Percentiles rank a stretch among this genome's conserved stretches.
Conservation (phyloP, 129 eudicot genomes). For the Centrapalus pauciflorus region DNA sequence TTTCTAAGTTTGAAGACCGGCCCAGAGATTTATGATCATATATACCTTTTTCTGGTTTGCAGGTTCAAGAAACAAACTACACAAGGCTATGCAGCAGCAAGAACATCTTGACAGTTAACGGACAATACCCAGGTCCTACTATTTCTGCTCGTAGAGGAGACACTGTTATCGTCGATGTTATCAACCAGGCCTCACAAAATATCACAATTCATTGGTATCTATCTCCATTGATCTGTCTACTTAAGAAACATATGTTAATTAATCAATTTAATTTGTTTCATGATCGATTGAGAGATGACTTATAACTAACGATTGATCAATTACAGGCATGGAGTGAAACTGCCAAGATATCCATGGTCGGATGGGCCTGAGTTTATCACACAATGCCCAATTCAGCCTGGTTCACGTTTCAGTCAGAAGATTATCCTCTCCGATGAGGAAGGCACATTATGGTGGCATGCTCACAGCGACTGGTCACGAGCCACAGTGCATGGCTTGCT, state of each 20-base stretch:
- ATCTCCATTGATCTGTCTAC: too few species aligned
- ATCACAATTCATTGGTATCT: conserved; percentile 40
- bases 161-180: conserved; percentile 17
- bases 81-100: conserved; percentile 34
- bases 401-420: conserved; percentile 20
- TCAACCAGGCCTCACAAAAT: conserved; percentile 28
- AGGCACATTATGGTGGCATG: conserved; percentile 68
- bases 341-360: conserved; percentile 49
- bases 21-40: conserved; percentile 22
- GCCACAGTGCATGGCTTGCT: conserved; percentile 45
- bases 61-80: conserved; percentile 25
- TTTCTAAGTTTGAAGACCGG: too few species aligned
- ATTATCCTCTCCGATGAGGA: conserved; percentile 35
- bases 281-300: too few species aligned
- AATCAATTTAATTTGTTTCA: too few species aligned
- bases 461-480: conserved; percentile 55
- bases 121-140: conserved; percentile 44
- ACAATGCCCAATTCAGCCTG: conserved; percentile 53
- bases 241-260: too few species aligned
- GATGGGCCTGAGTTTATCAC: conserved; percentile 45
- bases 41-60: conserved; percentile 29
- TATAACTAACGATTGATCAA: too few species aligned
- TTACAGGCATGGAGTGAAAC: conserved; percentile 54
- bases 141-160: conserved; percentile 29
- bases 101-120: conserved; percentile 37